Conservation (phyloP, 192 early-diverging fungal genomes). For the Haplosporangium gracile region DNA sequence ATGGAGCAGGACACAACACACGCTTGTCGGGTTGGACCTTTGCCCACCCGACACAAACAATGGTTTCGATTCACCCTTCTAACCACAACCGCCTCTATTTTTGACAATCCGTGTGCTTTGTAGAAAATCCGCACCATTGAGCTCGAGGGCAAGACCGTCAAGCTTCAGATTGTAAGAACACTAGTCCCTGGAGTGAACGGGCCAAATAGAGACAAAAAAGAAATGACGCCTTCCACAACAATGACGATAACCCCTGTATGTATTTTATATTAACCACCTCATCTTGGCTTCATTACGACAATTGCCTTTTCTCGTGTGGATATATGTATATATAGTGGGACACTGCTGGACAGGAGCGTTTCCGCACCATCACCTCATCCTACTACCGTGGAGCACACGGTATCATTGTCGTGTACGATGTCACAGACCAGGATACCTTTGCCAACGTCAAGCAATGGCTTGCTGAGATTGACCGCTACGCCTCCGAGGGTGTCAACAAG, state of each 20-base stretch:
- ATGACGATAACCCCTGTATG: not conserved
- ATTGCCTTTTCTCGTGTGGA: not conserved
- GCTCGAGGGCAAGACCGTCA: constrained; percentile 98
- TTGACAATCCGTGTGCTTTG: not conserved
- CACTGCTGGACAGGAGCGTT: constrained; percentile 98
- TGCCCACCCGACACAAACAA: not conserved
- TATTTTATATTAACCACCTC: not conserved
- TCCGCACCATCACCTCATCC: constrained; percentile 97
- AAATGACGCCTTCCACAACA: constrained; percentile 4
- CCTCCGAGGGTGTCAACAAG: constrained; percentile 97
- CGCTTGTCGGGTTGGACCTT: not conserved
- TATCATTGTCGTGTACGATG: constrained; percentile 99
- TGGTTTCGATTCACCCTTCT: not conserved
- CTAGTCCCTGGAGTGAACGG: constrained; percentile 2
- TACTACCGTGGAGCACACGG: constrained; percentile 99
- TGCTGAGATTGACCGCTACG: constrained; percentile 98
- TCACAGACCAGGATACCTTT: constrained; percentile 95
- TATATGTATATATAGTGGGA: constrained; percentile 73
- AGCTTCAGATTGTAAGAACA: constrained; percentile 91
- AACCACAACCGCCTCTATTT: not conserved
- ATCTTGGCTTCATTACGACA: not conserved
- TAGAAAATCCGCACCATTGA: constrained; percentile 99
- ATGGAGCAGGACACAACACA: not conserved
- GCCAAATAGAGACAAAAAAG: not conserved
- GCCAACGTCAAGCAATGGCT: constrained; percentile 98